Percentiles rank a stretch among this genome's conserved stretches.
Conservation (phyloP, 73 alveolate species). For the Paramecium biaurelia region DNA sequence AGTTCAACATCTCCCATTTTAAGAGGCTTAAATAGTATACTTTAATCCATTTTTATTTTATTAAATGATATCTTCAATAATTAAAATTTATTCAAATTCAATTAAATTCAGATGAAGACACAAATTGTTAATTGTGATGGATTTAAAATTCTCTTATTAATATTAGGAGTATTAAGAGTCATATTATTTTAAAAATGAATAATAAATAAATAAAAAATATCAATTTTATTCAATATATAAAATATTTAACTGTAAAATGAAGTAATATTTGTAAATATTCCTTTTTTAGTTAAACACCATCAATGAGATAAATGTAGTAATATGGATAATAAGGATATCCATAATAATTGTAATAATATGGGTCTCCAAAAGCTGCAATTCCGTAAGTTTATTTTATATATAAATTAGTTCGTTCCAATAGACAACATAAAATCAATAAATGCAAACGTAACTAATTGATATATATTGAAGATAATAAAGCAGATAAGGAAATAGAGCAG, state of each 20-base stretch:
- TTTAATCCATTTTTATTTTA: neutral
- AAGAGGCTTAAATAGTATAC: constrained; percentile 39
- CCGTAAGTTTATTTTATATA: neutral
- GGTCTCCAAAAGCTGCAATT: neutral
- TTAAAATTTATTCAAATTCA: neutral
- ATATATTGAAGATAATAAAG: neutral
- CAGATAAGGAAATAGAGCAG: constrained; percentile 19
- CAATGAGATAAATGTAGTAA: neutral
- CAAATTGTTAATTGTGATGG: neutral
- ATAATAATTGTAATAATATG: neutral
- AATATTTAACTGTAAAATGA: neutral
- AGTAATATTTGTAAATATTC: neutral
- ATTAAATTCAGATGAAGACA: neutral
- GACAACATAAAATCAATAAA: neutral
- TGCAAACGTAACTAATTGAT: neutral
- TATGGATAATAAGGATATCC: neutral
- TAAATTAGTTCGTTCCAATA: neutral
- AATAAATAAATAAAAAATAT: neutral
- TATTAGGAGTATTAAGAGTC: neutral
- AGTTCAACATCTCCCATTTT: constrained; percentile 48
- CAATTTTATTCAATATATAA: neutral
- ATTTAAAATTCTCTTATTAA: neutral
- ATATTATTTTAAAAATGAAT: too few relatives aligned
- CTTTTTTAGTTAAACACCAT: neutral
- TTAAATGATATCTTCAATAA: neutral